phyloP scores from a whole-genome alignment of 768 basidiomycete genomes.

The Lyophyllum atratum region DNA sequence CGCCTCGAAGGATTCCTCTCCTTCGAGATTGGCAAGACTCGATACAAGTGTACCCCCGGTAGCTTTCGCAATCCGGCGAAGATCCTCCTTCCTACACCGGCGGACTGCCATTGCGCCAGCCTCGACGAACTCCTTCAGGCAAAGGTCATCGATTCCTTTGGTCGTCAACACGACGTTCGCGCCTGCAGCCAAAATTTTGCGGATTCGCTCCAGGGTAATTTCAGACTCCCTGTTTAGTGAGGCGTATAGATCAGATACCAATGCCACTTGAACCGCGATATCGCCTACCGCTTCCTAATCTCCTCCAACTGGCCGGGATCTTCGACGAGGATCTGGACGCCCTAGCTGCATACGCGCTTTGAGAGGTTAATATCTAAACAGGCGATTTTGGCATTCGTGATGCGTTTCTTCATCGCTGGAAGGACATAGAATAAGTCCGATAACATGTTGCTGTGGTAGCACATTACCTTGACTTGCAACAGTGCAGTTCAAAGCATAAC shows the following conservation, averaged over 20 bases:
- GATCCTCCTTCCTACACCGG: conserved; percentile 96
- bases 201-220: conserved; percentile 92
- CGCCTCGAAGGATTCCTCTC: conserved; percentile 96
- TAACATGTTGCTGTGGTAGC: background rate
- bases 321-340: conserved; percentile 95
- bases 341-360: conserved; percentile 97
- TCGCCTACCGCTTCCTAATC: conserved; percentile 82
- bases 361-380: conserved; percentile 97
- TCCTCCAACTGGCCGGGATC: conserved; percentile 96
- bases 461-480: conserved; percentile 95
- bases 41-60: conserved; percentile 94
- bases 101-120: conserved; percentile 99
- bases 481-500: conserved; percentile 98
- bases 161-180: conserved; percentile 98
- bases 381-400: conserved; percentile 93
- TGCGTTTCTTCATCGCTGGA: conserved; percentile 95
- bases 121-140: conserved; percentile 98
- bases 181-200: conserved; percentile 93
- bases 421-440: background rate
- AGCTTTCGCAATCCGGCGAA: conserved; percentile 94
- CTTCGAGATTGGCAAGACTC: conserved; percentile 93
- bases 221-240: conserved; percentile 79
- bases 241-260: background rate
- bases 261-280: background rate
- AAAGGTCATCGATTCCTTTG: conserved; percentile 98